phyloP scores from a whole-genome alignment of 1,139 yeast species.

The Candida frijolesensis region DNA sequence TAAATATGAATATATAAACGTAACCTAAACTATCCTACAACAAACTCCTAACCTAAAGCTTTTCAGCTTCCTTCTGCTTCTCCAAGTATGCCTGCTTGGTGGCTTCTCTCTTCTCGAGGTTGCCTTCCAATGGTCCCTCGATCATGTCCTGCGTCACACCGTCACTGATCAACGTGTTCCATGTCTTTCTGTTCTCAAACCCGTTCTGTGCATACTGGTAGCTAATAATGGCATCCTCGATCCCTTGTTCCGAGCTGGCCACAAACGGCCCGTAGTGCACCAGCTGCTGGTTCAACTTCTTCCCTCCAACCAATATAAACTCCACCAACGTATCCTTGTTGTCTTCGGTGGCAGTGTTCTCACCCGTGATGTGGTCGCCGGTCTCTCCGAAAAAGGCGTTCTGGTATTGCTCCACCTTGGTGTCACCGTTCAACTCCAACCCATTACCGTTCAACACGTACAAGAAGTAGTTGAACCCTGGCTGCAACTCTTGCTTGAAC shows the following conservation, averaged over 20 bases:
- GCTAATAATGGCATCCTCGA: conserved; percentile 68
- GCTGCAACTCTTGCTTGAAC: conserved; percentile 62
- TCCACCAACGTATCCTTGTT: conserved; percentile 36
- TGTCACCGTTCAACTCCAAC: conserved; percentile 47
- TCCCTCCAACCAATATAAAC: conserved; percentile 76
- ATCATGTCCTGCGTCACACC: conserved; percentile 59
- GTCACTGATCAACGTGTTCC: conserved; percentile 67
- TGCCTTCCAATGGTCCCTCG: conserved; percentile 41
- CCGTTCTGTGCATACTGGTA: conserved; percentile 72
- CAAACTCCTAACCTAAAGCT: neutral
- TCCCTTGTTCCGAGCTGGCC: conserved; percentile 56
- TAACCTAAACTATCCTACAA: neutral
- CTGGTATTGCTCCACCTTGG: conserved; percentile 47
- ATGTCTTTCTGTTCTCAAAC: conserved; percentile 67
- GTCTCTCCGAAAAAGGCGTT: conserved; percentile 67
- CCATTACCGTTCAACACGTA: conserved; percentile 66
- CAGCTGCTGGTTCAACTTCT: conserved; percentile 71
- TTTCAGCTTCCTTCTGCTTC: neutral
- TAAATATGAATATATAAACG: neutral
- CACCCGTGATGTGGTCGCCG: conserved; percentile 59
- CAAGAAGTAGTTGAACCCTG: conserved; percentile 69
- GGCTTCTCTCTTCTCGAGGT: conserved; percentile 34
- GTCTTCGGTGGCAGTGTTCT: conserved; percentile 39
- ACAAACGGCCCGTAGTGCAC: conserved; percentile 93
- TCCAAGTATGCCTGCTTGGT: conserved; percentile 29